Base-by-base conservation (phyloP, 306 rosid genomes). In the Ochetophila trinervis region DNA sequence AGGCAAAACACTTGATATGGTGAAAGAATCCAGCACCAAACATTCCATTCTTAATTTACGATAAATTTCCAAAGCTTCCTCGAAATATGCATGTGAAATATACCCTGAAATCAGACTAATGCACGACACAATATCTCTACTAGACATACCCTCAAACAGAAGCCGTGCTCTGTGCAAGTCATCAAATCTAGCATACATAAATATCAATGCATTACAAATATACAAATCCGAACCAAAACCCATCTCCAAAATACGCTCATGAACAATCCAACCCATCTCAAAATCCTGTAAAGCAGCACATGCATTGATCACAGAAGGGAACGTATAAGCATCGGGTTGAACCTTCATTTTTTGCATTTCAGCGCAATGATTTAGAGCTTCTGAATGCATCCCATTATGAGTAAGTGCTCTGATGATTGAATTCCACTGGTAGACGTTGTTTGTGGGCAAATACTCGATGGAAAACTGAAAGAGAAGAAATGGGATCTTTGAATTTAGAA, bases 301-400 rank as follows among this genome's bases (percentile, higher is more conserved):
- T 44, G 78, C 73, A 53, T 78, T 78, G 52, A 78, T 68, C n/a
- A 73, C 78, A 3, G 78, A 67, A 62, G 82, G 82, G 60, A 78
- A 78, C 10, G 82, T 78, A 18, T 36, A 57, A 12, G 74, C 19
- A 58, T 78, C 82, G 15, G 82, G 78, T 6, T 8, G 70, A 59
- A 78, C 66, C 59, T 67, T 62, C 16, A 14, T 30, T 21, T 11
- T 37, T 14, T 52, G 63, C 82, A 78, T 78, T 37, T 63, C 68
- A 42, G 52, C 30, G 78, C 72, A 78, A 34, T 66, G 65, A 20
- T 22, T 54, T 32, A 72, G 74, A 53, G 82, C 71, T 58, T 67
- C 32, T 5, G 75, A 30, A 36, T 67, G 65, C 21, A 73, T 57
- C 47, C 75, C 72, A 52, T 44, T 57, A 17, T 45, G 74, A 27